Conservation (phyloP, 1,284 basidiomycete species). For the Cryptococcus maquisensis region DNA sequence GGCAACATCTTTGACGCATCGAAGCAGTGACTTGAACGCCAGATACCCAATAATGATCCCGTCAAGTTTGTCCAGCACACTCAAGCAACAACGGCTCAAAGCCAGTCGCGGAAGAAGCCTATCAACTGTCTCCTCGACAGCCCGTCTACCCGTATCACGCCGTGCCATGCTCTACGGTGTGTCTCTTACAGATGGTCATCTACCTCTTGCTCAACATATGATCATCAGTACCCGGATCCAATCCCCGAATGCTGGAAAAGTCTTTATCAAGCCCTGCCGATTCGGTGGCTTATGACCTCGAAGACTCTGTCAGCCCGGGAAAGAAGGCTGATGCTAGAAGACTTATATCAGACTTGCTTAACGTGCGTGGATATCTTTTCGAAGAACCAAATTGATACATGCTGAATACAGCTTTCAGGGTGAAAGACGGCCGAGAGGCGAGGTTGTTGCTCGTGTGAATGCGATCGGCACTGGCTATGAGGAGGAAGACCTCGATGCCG, state of each 20-base stretch:
- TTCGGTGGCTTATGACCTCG: constrained; percentile 77
- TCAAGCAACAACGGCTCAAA: too few species aligned
- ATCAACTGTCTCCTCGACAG: not conserved
- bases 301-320: constrained; percentile 70
- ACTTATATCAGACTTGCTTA: constrained; percentile 59
- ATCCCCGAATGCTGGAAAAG: constrained; percentile 74
- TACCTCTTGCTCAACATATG: not conserved
- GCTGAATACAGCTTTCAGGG: constrained; percentile 13
- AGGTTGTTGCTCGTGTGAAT: constrained; percentile 72
- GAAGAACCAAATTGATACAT: not conserved
- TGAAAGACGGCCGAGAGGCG: constrained; percentile 39
- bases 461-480: constrained; percentile 69
- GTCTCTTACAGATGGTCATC: not conserved
- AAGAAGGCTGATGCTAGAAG: constrained; percentile 63
- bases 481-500: constrained; percentile 61
- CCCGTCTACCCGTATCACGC: constrained; percentile 21
- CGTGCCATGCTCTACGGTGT: constrained; percentile 44
- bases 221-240: constrained; percentile 66
- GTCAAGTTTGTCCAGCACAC: too few species aligned
- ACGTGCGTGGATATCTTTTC: constrained; percentile 24
- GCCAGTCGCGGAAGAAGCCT: not conserved
- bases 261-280: constrained; percentile 63
- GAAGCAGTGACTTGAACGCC: too few species aligned
- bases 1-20: too few species aligned
- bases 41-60: too few species aligned